phyloP scores from a whole-genome alignment of 768 basidiomycete genomes.

The Lactarius akahatsu region DNA sequence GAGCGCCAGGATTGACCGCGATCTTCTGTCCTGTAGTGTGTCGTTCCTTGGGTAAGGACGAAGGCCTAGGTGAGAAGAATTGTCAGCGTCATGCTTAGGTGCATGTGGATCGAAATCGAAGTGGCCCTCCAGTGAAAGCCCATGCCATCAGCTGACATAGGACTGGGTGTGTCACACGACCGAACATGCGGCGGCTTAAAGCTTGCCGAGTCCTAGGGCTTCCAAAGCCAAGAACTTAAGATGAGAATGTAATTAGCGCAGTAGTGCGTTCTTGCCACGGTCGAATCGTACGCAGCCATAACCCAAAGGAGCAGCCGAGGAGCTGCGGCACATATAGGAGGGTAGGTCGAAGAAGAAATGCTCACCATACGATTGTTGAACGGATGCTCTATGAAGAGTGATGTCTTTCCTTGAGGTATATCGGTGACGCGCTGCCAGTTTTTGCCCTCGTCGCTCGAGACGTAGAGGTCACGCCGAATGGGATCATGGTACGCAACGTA shows the following conservation, averaged over 20 bases:
- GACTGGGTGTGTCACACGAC: neutral
- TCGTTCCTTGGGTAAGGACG: slow-evolving; percentile 68
- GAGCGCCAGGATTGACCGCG: slow-evolving; percentile 84
- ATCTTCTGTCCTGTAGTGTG: slow-evolving; percentile 86
- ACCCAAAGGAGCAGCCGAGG: neutral
- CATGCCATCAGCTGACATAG: no score
- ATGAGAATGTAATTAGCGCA: neutral
- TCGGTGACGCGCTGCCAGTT: slow-evolving; percentile 52
- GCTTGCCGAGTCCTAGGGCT: neutral
- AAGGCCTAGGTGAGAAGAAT: slow-evolving; percentile 62
- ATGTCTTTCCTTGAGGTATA: slow-evolving; percentile 57
- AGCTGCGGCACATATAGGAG: neutral
- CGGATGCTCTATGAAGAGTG: slow-evolving; percentile 84
- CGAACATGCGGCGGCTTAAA: neutral
- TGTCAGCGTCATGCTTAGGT: neutral
- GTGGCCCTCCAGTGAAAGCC: neutral
- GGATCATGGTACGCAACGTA: slow-evolving; percentile 81
- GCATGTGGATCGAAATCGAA: neutral
- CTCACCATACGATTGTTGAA: slow-evolving; percentile 55
- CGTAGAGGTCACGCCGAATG: slow-evolving; percentile 61
- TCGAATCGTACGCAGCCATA: neutral
- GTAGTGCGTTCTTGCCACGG: neutral
- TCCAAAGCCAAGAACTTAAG: neutral
- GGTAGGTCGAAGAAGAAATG: slow-evolving; percentile 1
- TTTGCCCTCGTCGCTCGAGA: slow-evolving; percentile 89